Conservation (phyloP, 2,329 filamentous ascomycete genomes). For the Amauroascus niger region DNA sequence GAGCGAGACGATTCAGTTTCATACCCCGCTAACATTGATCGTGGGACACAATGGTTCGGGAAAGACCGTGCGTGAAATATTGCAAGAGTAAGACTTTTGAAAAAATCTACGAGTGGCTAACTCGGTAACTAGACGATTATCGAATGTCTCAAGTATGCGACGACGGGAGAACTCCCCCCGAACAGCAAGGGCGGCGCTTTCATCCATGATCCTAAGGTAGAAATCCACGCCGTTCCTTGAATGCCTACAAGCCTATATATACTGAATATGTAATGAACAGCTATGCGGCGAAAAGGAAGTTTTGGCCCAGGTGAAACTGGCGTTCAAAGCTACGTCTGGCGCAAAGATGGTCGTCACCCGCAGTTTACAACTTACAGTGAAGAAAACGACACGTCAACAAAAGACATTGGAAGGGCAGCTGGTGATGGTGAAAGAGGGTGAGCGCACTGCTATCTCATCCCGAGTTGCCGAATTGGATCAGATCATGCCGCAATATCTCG, state of each 20-base stretch:
- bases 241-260: not conserved
- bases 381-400: conserved; percentile 63
- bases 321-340: conserved; percentile 69
- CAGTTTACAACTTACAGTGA: conserved; percentile 75
- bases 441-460: conserved; percentile 68
- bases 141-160: conserved; percentile 96
- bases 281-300: conserved; percentile 80
- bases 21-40: conserved; percentile 85
- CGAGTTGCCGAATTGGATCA: conserved; percentile 71
- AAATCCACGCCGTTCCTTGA: conserved; percentile 11
- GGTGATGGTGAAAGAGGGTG: conserved; percentile 65
- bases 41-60: conserved; percentile 96
- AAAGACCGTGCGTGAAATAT: conserved; percentile 56
- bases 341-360: conserved; percentile 73
- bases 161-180: conserved; percentile 83
- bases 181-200: conserved; percentile 86
- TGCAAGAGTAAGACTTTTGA: not conserved
- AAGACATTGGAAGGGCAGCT: conserved; percentile 80
- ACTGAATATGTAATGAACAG: conserved; percentile 28
- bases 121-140: conserved; percentile 68
- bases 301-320: conserved; percentile 80
- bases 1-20: conserved; percentile 74
- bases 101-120: conserved; percentile 8
- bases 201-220: conserved; percentile 87
- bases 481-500: conserved; percentile 74